Base-by-base conservation (phyloP, 140 eudicot species). In the Cichorium intybus region DNA sequence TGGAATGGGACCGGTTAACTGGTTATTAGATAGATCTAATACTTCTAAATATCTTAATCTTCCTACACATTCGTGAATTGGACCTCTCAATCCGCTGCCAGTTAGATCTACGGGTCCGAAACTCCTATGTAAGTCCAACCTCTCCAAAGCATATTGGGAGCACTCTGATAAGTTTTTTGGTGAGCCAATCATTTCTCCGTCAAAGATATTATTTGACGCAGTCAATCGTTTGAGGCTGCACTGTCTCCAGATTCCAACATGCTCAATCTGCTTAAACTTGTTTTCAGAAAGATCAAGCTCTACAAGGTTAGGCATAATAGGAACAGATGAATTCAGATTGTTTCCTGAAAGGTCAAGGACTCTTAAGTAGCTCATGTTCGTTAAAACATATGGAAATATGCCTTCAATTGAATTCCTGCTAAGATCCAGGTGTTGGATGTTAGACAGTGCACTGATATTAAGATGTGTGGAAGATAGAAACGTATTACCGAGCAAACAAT, bases 291-390 rank as follows among this genome's bases (percentile, higher is more conserved):
- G n/a, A n/a, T n/a, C n/a, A n/a, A n/a, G n/a, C n/a, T n/a, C n/a
- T n/a, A n/a, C n/a, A n/a, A n/a, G n/a, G 26, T 23, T 41, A 23
- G 60, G 21, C 39, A 56, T 53, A 9, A 28, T 3, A 12, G 67
- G 57, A 43, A 43, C 14, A 5, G 46, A 17, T 18, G 66, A 29
- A n/a, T n/a, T 56, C 8, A 69, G 52, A 27, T 0, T 0, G 49
- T 69, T 69, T 3, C 8, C 34, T 6, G 66, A 56, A 45, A 69
- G 67, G 26, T 69, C 67, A 27, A 69, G 75, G 15, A 35, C 37
- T 17, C 3, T 20, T 1, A 69, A 39, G 8, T 24, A 27, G 3
- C 66, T 69, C n/a, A 69, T 23, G 52, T 62, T 62, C 18, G 0
- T 16, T 15, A 43, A 27, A 17, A n/a, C n/a, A n/a, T n/a, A n/a